A percentile compares a stretch with the other conserved stretches of the same genome.
These are phyloP conservation scores for maize (Zea mays) DNA, from an alignment of 176 grass and related monocot genomes.

Conservation along the genomic window DNA sequence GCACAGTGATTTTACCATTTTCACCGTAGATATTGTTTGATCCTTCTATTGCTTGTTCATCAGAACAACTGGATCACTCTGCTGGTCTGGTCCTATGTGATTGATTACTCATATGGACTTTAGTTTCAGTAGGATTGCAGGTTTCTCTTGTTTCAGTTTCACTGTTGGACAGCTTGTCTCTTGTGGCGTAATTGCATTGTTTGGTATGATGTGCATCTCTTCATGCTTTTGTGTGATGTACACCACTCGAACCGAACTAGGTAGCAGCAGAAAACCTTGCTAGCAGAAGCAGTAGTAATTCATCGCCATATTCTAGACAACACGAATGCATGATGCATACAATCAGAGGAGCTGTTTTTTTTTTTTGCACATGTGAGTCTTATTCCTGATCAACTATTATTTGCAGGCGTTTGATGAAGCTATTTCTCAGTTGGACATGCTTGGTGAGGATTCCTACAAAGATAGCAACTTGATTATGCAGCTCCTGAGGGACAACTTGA, in stretches of 20 bases:
- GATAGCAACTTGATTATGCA: constrained; percentile 96
- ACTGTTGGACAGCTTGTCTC: not conserved
- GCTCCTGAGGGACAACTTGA: constrained; percentile 85
- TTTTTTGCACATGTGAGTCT: not conserved
- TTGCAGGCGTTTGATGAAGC: constrained; percentile 85
- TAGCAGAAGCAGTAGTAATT: not conserved
- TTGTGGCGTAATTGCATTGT: not conserved
- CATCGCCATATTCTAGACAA: not conserved
- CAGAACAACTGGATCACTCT: not conserved
- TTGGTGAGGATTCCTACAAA: constrained; percentile 84
- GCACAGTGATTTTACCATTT: not conserved
- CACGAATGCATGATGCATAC: too few relatives aligned
- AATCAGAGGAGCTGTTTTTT: not conserved
- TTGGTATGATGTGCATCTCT: not conserved
- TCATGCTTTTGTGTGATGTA: not conserved
- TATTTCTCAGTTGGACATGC: constrained; percentile 80
- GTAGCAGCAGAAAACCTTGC: not conserved
- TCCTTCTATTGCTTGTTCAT: not conserved
- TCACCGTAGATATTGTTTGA: not conserved
- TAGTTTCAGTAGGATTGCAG: too few relatives aligned
- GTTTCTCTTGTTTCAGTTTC: too few relatives aligned
- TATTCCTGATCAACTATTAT: not conserved
- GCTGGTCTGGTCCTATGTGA: not conserved
- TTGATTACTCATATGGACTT: not conserved
- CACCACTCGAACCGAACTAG: not conserved